Base-by-base conservation (phyloP, 371 early-diverging fungal genomes). In the Catenaria anguillulae region DNA sequence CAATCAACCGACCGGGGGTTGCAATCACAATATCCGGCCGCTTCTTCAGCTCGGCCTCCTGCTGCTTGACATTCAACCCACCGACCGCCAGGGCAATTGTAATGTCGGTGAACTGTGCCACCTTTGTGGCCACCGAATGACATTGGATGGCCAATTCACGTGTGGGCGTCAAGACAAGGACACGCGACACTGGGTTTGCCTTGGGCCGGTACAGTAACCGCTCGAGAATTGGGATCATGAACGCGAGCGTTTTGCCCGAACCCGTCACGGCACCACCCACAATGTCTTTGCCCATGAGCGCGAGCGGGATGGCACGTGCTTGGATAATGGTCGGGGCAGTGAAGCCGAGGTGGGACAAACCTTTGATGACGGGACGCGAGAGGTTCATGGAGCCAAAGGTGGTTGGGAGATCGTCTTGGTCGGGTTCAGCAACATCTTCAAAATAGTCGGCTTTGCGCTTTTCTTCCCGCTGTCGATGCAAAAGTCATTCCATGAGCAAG, bases 211-310 rank as follows among this genome's bases (percentile, higher is more conserved):
- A 93, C 24, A 93, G 74, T 24, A 98, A 79, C 69, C 97, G 84
- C 71, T 98, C 98, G 60, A 99, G 71, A 37, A 97, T 89, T 19
- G 99, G 99, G 1, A 99, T 86, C 61, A 98, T 71, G 75, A 99
- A 99, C 0, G 98, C 97, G 4, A 93, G 84, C 0, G 99, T 99
- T 76, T 99, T 99, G 69, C 99, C 99, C 33, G 97, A 97, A 62
- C 99, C 99, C 1, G 99, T 99, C 29, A 91, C 91, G 19, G 99
- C 99, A 67, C 97, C 92, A 74, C 97, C 99, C 70, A 99, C 97
- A 67, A 99, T 93, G 74, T 99, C 99, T 68, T 92, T 89, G 66
- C 99, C 99, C 67, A 89, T 81, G 50, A 99, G 78, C 2, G 95
- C 96, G 55, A 98, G 71, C 2, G 99, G 99, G 72, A 99, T 95